Conservation (phyloP, 331 rosid genomes). For the Quercus phellos region DNA sequence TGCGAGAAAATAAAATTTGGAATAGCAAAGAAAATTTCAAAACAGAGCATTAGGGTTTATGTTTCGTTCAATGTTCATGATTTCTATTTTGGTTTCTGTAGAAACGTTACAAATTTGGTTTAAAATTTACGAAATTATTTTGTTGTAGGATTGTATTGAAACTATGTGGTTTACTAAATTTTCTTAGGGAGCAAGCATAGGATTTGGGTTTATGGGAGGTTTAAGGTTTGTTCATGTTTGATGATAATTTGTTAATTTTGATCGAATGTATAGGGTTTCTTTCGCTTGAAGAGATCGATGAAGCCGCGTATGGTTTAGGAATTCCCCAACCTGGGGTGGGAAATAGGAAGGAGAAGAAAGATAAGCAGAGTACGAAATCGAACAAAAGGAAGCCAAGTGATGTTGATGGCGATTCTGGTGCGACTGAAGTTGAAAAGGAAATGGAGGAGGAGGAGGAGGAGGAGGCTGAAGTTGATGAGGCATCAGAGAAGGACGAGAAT, state of each 20-base stretch:
- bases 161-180: neutral
- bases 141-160: neutral
- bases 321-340: slow-evolving; percentile 47
- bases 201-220: neutral
- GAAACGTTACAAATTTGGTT: neutral
- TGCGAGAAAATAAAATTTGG: too few species aligned
- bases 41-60: neutral
- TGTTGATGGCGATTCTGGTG: slow-evolving; percentile 17
- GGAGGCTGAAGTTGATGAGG: slow-evolving; percentile 21
- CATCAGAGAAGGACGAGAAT: slow-evolving; percentile 17
- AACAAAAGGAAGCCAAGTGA: slow-evolving; percentile 31
- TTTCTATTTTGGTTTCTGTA: neutral
- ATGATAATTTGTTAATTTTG: neutral
- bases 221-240: neutral
- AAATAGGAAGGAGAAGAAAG: slow-evolving; percentile 22
- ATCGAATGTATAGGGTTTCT: slow-evolving; percentile 55
- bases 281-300: slow-evolving; percentile 85
- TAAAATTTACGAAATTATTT: neutral
- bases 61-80: neutral
- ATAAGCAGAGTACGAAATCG: slow-evolving; percentile 19
- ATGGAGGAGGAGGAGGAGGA: neutral
- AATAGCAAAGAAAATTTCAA: neutral
- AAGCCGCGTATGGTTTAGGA: slow-evolving; percentile 52
- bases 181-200: neutral
- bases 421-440: slow-evolving; percentile 15